These are phyloP conservation scores for Stagonosporopsis cucurbitacearum DNA, from an alignment of 2,329 filamentous ascomycete genomes.

Conservation along the genomic window DNA sequence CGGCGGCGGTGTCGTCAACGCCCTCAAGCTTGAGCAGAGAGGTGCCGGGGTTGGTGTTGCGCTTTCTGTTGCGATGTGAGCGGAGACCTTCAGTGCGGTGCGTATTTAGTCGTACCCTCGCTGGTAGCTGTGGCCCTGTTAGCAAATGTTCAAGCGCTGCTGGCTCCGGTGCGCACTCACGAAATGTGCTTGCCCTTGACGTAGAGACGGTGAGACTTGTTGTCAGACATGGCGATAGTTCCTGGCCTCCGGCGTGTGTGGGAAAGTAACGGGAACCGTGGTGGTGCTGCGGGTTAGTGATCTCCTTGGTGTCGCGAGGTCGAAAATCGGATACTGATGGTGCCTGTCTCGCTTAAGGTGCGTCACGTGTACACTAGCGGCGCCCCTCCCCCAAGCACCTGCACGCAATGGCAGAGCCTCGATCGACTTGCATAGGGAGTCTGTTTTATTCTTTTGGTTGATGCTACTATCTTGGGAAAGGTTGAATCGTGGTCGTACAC, in stretches of 20 bases:
- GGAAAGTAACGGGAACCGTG: conserved; percentile 36
- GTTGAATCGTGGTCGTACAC: background rate
- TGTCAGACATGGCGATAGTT: conserved; percentile 48
- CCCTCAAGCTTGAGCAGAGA: conserved; percentile 98
- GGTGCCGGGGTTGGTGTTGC: conserved; percentile 86
- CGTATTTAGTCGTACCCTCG: conserved; percentile 59
- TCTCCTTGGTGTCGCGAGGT: conserved; percentile 13
- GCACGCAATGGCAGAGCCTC: background rate
- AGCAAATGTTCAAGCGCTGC: conserved; percentile 52
- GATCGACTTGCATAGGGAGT: background rate
- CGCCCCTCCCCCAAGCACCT: background rate
- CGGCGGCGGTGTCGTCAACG: conserved; percentile 87
- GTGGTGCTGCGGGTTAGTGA: conserved; percentile 45
- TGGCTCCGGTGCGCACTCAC: conserved; percentile 72
- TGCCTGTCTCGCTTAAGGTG: conserved; percentile 9
- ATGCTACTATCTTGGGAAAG: background rate
- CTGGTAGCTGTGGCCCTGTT: conserved; percentile 68
- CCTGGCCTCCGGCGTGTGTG: conserved; percentile 36
- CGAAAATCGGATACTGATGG: conserved; percentile 2
- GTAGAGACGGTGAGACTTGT: conserved; percentile 50
- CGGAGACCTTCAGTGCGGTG: conserved; percentile 15
- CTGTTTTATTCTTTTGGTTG: background rate
- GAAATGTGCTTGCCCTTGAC: conserved; percentile 83
- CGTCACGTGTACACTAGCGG: conserved; percentile 5
- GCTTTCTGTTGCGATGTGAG: conserved; percentile 64